Percentiles rank a stretch among this genome's conserved stretches.
Conservation (phyloP, 2,329 filamentous ascomycete genomes). For the Sporothrix pallida region DNA sequence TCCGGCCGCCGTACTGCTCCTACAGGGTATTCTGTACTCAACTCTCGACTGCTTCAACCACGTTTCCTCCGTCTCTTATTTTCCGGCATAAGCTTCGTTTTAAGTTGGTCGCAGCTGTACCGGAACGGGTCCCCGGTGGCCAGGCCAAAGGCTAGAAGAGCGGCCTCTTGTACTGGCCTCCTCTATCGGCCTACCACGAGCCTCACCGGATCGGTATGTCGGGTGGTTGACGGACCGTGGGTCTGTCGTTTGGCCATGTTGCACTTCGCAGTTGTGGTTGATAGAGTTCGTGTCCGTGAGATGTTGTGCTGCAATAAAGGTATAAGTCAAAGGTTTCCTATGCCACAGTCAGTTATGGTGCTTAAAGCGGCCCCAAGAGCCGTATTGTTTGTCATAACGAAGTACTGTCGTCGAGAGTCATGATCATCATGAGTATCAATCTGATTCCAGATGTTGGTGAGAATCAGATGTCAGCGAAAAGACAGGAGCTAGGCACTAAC, state of each 20-base stretch:
- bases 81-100: not conserved
- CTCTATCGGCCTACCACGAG: not conserved
- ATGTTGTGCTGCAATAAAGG: no score
- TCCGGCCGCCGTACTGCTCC: no score
- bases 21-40: no score
- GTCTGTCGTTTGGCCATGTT: not conserved
- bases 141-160: not conserved
- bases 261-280: not conserved
- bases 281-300: no score
- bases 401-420: no score
- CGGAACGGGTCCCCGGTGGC: slow-evolving; percentile 4
- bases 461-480: not conserved
- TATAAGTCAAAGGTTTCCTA: no score
- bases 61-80: not conserved
- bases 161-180: not conserved
- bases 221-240: not conserved
- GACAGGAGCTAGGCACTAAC: not conserved
- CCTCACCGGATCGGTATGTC: not conserved
- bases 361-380: no score
- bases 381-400: no score
- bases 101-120: not conserved
- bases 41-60: not conserved
- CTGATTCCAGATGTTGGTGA: no score
- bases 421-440: no score
- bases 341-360: no score